Evolutionary conservation across 2,329 filamentous ascomycete genomes (phyloP), one percentile per base, ranked within the genome.

Genomic region (Teratosphaeria gauchensis): DNA sequence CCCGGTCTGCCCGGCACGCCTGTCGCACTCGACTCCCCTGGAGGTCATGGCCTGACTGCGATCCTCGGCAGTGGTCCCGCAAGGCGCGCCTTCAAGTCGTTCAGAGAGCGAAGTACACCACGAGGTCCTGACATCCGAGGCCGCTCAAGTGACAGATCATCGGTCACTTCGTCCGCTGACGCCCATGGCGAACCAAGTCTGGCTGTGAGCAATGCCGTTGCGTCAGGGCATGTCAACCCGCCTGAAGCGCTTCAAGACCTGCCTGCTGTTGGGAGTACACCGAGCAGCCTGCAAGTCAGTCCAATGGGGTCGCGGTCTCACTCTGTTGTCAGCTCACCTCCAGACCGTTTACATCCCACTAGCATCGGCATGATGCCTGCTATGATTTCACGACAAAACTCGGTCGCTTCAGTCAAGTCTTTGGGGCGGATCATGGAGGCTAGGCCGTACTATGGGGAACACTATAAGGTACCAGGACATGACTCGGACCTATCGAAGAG

Each of bases 111-210:
- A 53, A 70, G 69, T 65, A 60, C 76, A 6, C 73, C 77, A 1
- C 70, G 82, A 48, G 78, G 81, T 38, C 72, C 74, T 24, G 71
- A 75, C 38, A 65, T 60, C 12, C 79, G 86, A 38, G 81, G 83
- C 4, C 80, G 79, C 33, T 89, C 87, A 0, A 83, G 84, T 6
- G 87, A 90, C 60, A 78, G 84, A 51, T 80, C 63, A 64, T 82
- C 75, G 2, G 85, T 87, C 56, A 76, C 77, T 24, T 83, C 77
- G 56, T 75, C 78, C 11, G 28, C 28, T 19, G 53, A 51, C 9
- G 54, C 54, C 14, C 85, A 87, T 60, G 82, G 81, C 2, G 80
- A 80, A 48, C 78, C 88, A 1, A 84, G 82, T 62, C 78, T 90
- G 2, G 83, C 82, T 3, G 66, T 90, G 30, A 88, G 81, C 69